Percentiles rank a stretch among this genome's conserved stretches.
These are phyloP conservation scores for Exophiala aquamarina DNA, from an alignment of 2,329 filamentous ascomycete species.

Conservation along the genomic window DNA sequence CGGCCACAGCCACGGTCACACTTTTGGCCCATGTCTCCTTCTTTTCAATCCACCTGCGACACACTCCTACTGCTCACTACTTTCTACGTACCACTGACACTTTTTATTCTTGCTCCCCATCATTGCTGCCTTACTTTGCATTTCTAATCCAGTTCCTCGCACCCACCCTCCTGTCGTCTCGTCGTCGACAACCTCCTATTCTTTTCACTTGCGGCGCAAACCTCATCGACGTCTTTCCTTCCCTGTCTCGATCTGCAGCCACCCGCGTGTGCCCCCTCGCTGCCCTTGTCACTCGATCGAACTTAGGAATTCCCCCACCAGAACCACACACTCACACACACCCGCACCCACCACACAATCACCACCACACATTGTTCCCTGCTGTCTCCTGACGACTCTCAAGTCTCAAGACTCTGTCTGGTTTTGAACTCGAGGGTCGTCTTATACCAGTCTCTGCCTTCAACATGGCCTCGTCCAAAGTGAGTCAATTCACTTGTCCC, in stretches of 20 bases:
- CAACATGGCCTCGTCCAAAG: slow-evolving; percentile 25
- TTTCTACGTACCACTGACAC: too few species aligned
- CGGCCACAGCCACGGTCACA: too few species aligned
- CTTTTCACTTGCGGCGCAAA: not conserved
- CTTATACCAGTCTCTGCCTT: slow-evolving; percentile 9
- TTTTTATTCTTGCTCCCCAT: too few species aligned
- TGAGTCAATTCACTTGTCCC: slow-evolving; percentile 14
- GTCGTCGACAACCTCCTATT: slow-evolving; percentile 1
- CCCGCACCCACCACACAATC: not conserved
- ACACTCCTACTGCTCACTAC: too few species aligned
- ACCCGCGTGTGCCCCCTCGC: slow-evolving; percentile 6
- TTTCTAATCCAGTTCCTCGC: too few species aligned
- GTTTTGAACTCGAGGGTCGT: slow-evolving; percentile 27
- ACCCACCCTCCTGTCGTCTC: not conserved
- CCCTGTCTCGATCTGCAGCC: slow-evolving; percentile 2
- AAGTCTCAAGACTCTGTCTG: slow-evolving; percentile 22
- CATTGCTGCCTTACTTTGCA: too few species aligned
- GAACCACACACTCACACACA: slow-evolving; percentile 4
- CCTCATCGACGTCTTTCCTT: not conserved
- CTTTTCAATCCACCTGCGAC: too few species aligned
- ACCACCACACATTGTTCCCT: slow-evolving; percentile 13
- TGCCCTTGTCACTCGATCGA: slow-evolving; percentile 9
- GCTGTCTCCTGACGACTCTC: slow-evolving; percentile 25
- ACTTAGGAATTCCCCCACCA: slow-evolving; percentile 13
- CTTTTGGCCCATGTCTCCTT: too few species aligned